Base-by-base conservation (phyloP, 2,329 filamentous ascomycete genomes). In the Apiospora sp. region DNA sequence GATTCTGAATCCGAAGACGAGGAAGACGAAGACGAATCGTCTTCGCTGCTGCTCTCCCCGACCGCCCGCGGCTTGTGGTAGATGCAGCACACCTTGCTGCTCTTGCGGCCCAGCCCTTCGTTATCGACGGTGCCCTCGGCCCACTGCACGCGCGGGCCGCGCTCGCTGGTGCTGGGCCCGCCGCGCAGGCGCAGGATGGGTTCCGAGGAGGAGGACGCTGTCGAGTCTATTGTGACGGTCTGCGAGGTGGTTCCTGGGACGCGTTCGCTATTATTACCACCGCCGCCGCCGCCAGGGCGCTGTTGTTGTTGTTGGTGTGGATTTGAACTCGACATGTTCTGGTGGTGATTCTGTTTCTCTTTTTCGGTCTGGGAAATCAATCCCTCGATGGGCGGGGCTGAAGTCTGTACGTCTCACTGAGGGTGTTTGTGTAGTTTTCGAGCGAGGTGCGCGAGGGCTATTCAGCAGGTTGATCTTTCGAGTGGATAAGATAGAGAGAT, bases 11-110 rank as follows among this genome's bases (percentile, higher is more conserved):
- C 86, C 8, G 85, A 86, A 10, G 83, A 85, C 7, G 86, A 85
- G 5, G 86, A 87, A 67, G 87, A 87, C 19, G 90, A 91, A 19
- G 86, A 88, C 0, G 86, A 90, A 3, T 89, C 90, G 69, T 86
- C 85, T 73, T 92, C 90, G 76, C 91, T 90, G 76, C 92, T 95
- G 44, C 93, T 96, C 82, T 98, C 96, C 81, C 93, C 94, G 4
- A 94, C 91, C 14, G 88, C 90, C 76, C 92, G 93, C 8, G 94
- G 92, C 74, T 93, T 93, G 85, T 98, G 96, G 84, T 98, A 99
- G 82, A 99, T 99, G 83, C 96, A 99, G 88, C 96, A 99, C n/a
- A 98, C 96, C 90, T 99, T 99, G 24, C 94, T 97, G 75, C 91
- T 96, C 85, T 98, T 99, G 83, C 94, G 93, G 10, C 95, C 95